Percentiles rank a stretch among this genome's conserved stretches.
phyloP scores from a whole-genome alignment of 2,329 filamentous ascomycete genomes.

The Penicillium brevicompactum region DNA sequence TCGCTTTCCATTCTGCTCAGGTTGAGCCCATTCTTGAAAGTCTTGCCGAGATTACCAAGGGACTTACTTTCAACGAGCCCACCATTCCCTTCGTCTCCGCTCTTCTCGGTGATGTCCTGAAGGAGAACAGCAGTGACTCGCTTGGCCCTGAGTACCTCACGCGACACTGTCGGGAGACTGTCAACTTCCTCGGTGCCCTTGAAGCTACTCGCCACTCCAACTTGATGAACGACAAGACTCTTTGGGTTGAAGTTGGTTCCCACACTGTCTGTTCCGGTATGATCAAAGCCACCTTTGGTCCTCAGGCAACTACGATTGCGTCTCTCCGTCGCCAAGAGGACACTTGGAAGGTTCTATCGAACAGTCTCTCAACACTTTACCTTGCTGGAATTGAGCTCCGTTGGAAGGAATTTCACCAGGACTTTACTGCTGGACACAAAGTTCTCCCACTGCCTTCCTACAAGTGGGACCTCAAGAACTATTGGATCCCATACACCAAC shows the following conservation, averaged over 20 bases:
- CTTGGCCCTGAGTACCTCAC: constrained; percentile 45
- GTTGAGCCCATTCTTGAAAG: constrained; percentile 49
- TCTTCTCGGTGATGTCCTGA: constrained; percentile 47
- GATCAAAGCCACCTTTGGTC: constrained; percentile 59
- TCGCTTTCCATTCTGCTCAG: constrained; percentile 51
- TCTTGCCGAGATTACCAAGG: constrained; percentile 40
- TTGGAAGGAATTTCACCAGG: constrained; percentile 49
- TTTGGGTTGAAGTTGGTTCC: constrained; percentile 68
- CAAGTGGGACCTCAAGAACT: constrained; percentile 44
- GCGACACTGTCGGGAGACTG: constrained; percentile 46
- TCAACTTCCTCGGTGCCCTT: constrained; percentile 49
- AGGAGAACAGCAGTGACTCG: constrained; percentile 32
- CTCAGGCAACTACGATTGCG: constrained; percentile 54
- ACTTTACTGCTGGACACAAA: constrained; percentile 35
- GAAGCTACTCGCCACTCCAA: constrained; percentile 39
- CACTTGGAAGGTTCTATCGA: constrained; percentile 45
- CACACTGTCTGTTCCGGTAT: constrained; percentile 51
- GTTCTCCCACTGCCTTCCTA: constrained; percentile 42
- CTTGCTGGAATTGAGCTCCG: constrained; percentile 41
- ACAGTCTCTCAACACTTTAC: constrained; percentile 39
- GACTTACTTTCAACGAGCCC: constrained; percentile 43
- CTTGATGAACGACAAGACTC: constrained; percentile 67
- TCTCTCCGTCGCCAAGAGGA: constrained; percentile 48
- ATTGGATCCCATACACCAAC: constrained; percentile 40
- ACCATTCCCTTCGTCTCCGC: constrained; percentile 49